A percentile compares a stretch with the other conserved stretches of the same genome.
These are phyloP conservation scores for Cyclostephanos tholiformis DNA, from an alignment of 108 stramenopile species.

Conservation along the genomic window DNA sequence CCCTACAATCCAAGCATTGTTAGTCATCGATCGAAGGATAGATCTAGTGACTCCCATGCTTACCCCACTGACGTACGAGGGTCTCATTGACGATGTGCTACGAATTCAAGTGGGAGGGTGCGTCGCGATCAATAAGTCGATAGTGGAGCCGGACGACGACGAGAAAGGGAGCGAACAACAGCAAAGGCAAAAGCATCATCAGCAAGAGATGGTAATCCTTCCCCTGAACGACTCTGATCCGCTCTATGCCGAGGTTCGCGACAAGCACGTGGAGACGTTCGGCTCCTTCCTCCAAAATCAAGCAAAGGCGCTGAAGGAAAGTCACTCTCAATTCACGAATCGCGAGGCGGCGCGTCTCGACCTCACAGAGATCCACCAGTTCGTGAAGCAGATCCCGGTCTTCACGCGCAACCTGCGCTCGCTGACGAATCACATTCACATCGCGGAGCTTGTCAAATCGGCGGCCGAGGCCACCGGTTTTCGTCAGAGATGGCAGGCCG, in stretches of 20 bases:
- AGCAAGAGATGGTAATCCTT: constrained; percentile 35
- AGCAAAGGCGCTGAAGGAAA: constrained; percentile 88
- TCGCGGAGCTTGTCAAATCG: constrained; percentile 91
- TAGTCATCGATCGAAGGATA: constrained; percentile 89
- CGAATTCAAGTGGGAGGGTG: constrained; percentile 80
- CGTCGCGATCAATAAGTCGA: constrained; percentile 39
- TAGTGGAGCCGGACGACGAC: constrained; percentile 72
- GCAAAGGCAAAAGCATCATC: constrained; percentile 13
- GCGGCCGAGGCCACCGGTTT: constrained; percentile 80
- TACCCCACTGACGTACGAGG: constrained; percentile 97
- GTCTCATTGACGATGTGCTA: constrained; percentile 91
- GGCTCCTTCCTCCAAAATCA: constrained; percentile 93
- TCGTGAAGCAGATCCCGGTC: constrained; percentile 96
- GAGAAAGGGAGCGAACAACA: constrained; percentile 28
- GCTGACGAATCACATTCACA: constrained; percentile 93
- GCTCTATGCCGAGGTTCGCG: constrained; percentile 91
- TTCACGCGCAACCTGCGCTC: constrained; percentile 71
- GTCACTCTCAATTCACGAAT: constrained; percentile 88
- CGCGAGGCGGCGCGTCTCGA: constrained; percentile 84
- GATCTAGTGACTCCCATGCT: constrained; percentile 94
- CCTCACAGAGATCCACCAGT: constrained; percentile 94
- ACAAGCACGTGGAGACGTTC: constrained; percentile 94
- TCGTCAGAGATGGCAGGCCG: constrained; percentile 93
- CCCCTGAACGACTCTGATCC: constrained; percentile 87
- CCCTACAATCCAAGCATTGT: constrained; percentile 70